Conservation (phyloP, 2,329 filamentous ascomycete genomes). For the Coleophoma eucalyptorum region DNA sequence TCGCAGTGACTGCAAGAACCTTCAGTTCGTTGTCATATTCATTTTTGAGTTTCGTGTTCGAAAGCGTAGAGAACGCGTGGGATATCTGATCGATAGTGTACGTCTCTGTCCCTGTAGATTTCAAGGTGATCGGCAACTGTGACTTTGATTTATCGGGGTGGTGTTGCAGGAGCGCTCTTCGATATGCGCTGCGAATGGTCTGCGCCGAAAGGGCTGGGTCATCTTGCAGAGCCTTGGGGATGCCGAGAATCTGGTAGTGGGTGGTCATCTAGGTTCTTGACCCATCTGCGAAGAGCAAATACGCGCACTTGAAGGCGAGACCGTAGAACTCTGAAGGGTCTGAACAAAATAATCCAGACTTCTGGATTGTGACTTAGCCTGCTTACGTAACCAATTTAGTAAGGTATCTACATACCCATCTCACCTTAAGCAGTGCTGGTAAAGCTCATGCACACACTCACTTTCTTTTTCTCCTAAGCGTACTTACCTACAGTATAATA, state of each 20-base stretch:
- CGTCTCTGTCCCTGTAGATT: constrained; percentile 5
- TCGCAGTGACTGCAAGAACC: constrained; percentile 17
- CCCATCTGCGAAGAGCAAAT: neutral
- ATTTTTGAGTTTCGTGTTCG: constrained; percentile 41
- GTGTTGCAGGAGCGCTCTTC: constrained; percentile 58
- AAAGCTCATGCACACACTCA: too few species aligned
- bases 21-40: constrained; percentile 51
- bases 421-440: too few species aligned
- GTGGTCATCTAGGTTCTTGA: constrained; percentile 33
- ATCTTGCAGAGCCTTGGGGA: constrained; percentile 45
- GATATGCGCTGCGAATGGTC: constrained; percentile 60
- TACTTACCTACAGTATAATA: too few species aligned
- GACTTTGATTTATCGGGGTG: constrained; percentile 45
- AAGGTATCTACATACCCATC: too few species aligned
- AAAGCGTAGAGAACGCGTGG: constrained; percentile 53
- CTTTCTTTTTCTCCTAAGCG: too few species aligned
- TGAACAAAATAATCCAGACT: too few species aligned
- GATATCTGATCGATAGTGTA: constrained; percentile 63
- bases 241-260: constrained; percentile 57
- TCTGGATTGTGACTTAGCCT: too few species aligned
- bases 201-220: constrained; percentile 37
- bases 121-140: constrained; percentile 6
- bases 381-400: too few species aligned
- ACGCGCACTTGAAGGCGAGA: neutral
- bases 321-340: too few species aligned